These are phyloP conservation scores for Paramyrothecium sp. DNA, from an alignment of 2,329 filamentous ascomycete species.

Conservation along the genomic window DNA sequence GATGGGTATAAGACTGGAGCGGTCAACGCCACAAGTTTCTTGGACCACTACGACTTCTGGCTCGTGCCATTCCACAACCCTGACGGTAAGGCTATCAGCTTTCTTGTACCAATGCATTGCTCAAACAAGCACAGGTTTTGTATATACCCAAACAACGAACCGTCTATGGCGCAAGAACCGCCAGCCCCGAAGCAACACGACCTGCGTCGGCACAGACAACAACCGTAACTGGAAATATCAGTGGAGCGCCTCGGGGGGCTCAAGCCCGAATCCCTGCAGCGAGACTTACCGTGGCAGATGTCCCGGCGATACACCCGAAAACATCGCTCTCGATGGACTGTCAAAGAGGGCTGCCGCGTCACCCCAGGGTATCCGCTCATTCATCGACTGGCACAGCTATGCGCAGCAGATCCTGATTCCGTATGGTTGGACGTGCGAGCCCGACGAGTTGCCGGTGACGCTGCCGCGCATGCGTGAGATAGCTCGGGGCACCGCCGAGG, in stretches of 20 bases:
- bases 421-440: constrained; percentile 53
- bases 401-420: constrained; percentile 52
- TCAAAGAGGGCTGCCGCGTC: constrained; percentile 38
- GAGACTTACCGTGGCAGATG: constrained; percentile 41
- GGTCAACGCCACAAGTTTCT: constrained; percentile 35
- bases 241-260: constrained; percentile 32
- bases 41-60: constrained; percentile 59
- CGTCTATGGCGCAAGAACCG: constrained; percentile 56
- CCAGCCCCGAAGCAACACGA: constrained; percentile 33
- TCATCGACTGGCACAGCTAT: constrained; percentile 61
- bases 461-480: constrained; percentile 19
- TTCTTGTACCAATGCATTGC: background rate
- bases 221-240: constrained; percentile 47
- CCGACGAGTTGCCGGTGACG: constrained; percentile 16
- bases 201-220: constrained; percentile 48
- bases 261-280: constrained; percentile 42
- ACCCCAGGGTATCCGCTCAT: constrained; percentile 47
- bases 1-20: constrained; percentile 36
- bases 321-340: constrained; percentile 28
- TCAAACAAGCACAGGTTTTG: constrained; percentile 36
- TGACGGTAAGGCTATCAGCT: constrained; percentile 34
- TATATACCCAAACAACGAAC: constrained; percentile 47
- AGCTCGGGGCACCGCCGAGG: constrained; percentile 35
- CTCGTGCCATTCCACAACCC: constrained; percentile 54
- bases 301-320: constrained; percentile 46